Percentiles rank a stretch among this genome's conserved stretches.
These are phyloP conservation scores for Vigna unguiculata DNA, from an alignment of 306 rosid species.

Conservation along the genomic window DNA sequence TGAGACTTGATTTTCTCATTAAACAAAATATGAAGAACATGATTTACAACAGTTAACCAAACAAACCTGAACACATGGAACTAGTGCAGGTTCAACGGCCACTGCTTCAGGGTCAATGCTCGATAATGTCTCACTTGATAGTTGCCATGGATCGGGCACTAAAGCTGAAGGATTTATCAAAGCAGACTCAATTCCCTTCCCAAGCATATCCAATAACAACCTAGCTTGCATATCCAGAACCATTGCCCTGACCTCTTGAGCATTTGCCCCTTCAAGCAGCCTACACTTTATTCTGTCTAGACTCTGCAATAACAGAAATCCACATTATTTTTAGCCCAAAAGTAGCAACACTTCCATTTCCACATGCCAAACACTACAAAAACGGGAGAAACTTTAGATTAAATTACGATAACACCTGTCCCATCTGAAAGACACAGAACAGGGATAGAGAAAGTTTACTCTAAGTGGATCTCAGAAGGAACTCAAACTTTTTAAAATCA, in stretches of 20 bases:
- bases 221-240: conserved; percentile 99
- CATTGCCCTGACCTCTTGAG: conserved; percentile 98
- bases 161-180: conserved; percentile 82
- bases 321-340: conserved; percentile 27
- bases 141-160: conserved; percentile 89
- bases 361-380: conserved; percentile 13
- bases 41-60: conserved; percentile 33
- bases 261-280: conserved; percentile 92
- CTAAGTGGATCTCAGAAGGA: not conserved
- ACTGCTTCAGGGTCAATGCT: conserved; percentile 75
- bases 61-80: conserved; percentile 78
- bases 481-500: conserved; percentile 6
- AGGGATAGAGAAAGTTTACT: conserved; percentile 22
- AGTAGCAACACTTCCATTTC: conserved; percentile 14
- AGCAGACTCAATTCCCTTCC: conserved; percentile 97
- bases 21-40: conserved; percentile 27
- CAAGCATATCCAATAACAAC: conserved; percentile 95
- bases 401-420: conserved; percentile 4
- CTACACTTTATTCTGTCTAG: conserved; percentile 96
- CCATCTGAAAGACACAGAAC: conserved; percentile 16
- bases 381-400: conserved; percentile 22
- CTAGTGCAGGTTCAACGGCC: conserved; percentile 85
- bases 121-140: conserved; percentile 69
- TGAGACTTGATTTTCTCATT: not conserved
- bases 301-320: conserved; percentile 69